Evolutionary conservation across 805 yeast species (phyloP).

Genomic region (Vanderwaltozyma tropicalis): DNA sequence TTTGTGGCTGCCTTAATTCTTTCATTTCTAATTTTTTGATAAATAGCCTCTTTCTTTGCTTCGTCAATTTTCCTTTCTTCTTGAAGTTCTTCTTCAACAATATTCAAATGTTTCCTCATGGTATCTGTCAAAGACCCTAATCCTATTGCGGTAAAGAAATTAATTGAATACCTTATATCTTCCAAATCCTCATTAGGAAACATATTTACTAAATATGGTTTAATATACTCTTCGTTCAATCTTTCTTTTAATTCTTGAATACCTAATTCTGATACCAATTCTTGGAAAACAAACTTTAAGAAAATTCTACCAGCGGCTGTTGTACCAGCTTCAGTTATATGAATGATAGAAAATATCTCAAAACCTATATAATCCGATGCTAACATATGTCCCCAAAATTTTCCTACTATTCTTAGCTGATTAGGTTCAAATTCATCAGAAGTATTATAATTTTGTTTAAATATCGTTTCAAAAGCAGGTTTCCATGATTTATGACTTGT

Average conservation of each 20-base stretch:
- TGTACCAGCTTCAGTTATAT: slow-evolving; percentile 59
- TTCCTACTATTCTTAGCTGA: slow-evolving; percentile 68
- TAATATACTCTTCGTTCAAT: slow-evolving; percentile 42
- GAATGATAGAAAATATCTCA: slow-evolving; percentile 44
- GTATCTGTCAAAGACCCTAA: slow-evolving; percentile 73
- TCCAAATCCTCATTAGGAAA: slow-evolving; percentile 52
- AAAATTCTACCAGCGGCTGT: slow-evolving; percentile 75
- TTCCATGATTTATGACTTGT: slow-evolving; percentile 47
- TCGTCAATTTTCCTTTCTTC: slow-evolving; percentile 6
- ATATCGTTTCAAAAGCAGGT: slow-evolving; percentile 39
- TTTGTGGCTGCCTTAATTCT: neutral
- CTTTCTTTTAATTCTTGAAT: slow-evolving; percentile 37
- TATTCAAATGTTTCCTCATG: slow-evolving; percentile 51
- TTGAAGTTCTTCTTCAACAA: slow-evolving; percentile 18
- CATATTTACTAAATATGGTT: slow-evolving; percentile 42
- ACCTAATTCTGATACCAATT: slow-evolving; percentile 71
- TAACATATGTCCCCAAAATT: slow-evolving; percentile 76
- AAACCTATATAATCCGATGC: slow-evolving; percentile 62
- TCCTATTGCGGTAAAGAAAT: slow-evolving; percentile 88
- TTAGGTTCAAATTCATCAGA: slow-evolving; percentile 63
- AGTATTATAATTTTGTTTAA: slow-evolving; percentile 43
- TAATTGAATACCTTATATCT: slow-evolving; percentile 65
- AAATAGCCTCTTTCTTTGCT: slow-evolving; percentile 4
- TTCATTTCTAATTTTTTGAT: slow-evolving; percentile 8
- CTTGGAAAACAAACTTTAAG: slow-evolving; percentile 70